Evolutionary conservation across 2,329 filamentous ascomycete genomes (phyloP).

Genomic region (Drechslera avenae): DNA sequence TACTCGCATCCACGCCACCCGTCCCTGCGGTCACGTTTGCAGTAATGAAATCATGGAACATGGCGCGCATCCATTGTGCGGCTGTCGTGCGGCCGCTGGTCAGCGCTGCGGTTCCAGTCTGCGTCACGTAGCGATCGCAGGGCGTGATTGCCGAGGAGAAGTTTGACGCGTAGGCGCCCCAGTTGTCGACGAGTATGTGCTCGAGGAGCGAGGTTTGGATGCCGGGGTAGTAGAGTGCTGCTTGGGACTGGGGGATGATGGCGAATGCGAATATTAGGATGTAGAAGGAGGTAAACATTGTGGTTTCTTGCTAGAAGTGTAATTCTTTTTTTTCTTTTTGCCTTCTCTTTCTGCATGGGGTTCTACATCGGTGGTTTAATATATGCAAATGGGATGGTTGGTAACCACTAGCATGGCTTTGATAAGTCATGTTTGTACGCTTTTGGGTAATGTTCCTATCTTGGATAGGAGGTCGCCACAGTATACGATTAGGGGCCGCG

Average conservation of each 20-base stretch:
- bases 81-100: slow-evolving; percentile 17
- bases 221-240: slow-evolving; percentile 13
- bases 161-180: slow-evolving; percentile 22
- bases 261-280: no score
- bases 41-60: slow-evolving; percentile 41
- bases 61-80: slow-evolving; percentile 35
- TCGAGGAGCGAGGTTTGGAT: slow-evolving; percentile 13
- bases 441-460: no score
- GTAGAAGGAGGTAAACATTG: no score
- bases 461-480: no score
- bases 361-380: no score
- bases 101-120: slow-evolving; percentile 7
- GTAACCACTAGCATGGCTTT: no score
- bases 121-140: slow-evolving; percentile 21
- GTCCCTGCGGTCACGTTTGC: slow-evolving; percentile 29
- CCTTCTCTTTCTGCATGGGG: no score
- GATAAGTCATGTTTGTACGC: no score
- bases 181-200: slow-evolving; percentile 23
- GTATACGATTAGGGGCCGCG: no score
- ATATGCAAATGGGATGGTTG: no score
- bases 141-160: slow-evolving; percentile 26
- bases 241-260: neutral
- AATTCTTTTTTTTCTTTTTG: no score
- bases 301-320: no score
- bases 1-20: slow-evolving; percentile 40